Base-by-base conservation (phyloP, 208 protist genomes). In the Leishmania guyanensis region DNA sequence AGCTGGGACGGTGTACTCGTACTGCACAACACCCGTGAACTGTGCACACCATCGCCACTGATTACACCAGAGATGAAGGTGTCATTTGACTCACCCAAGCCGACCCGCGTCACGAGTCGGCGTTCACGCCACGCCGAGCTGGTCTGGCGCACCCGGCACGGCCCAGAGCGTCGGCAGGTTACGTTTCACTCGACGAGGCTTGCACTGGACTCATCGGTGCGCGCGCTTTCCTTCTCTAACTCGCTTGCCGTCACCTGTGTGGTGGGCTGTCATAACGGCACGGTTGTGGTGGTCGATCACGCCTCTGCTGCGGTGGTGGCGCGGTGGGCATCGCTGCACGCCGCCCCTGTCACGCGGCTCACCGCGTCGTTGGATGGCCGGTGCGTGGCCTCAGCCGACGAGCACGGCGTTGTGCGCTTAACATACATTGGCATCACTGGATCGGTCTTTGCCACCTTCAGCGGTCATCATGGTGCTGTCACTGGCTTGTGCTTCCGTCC, bases 221-320 rank as follows among this genome's bases (percentile, higher is more conserved):
- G 94, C 8, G 83, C 77, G 36, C 48, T 97, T 48, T 66, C 74
- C 60, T 97, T 97, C 66, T 80, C 84, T 5, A 90, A 86, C 46
- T 93, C 90, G 16, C 81, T 96, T 77, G 89, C 94, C 26, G 82
- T 95, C 20, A 97, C 92, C 17, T 94, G 94, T 84, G 92, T 93
- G 14, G 89, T 91, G 2, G 95, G 89, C 39, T 85, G 86, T 66
- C 90, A 88, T 80, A 84, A 89, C 77, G 94, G 95, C 29, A 54
- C 80, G 17, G 79, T 98, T 39, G 70, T 78, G 17, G 81, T 96
- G 1, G 85, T 95, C 50, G 95, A 98, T 69, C 79, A 89, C 65
- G 94, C 90, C 60, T 86, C 92, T 2, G 79, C 85, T 1, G 39
- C 77, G 39, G 81, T 88, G 16, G 91, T 88, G 74, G 84, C 86